Conservation (phyloP, 179 eudicot species). For the Amaranthus tricolor region DNA sequence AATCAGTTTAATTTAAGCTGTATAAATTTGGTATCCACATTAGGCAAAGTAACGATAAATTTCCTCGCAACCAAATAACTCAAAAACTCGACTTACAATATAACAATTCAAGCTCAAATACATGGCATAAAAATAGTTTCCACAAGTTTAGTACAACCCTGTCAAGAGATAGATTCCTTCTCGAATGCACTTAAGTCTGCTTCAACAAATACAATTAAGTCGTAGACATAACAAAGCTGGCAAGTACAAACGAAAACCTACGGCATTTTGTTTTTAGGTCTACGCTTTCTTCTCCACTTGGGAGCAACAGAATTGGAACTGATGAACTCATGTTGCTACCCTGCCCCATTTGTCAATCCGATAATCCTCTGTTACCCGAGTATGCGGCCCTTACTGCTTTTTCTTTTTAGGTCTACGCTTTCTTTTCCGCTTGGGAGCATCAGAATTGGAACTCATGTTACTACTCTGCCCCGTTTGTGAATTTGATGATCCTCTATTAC, state of each 20-base stretch:
- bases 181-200: not conserved
- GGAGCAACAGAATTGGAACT: conserved; percentile 81
- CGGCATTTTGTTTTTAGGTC: conserved; percentile 85
- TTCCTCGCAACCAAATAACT: no score
- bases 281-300: conserved; percentile 79
- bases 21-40: no score
- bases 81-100: no score
- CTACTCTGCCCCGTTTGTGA: conserved; percentile 68
- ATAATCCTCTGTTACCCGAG: conserved; percentile 43
- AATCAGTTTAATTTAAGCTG: no score
- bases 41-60: no score
- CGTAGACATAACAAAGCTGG: not conserved
- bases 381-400: conserved; percentile 39
- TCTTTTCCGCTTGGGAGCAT: conserved; percentile 73
- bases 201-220: not conserved
- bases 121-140: no score
- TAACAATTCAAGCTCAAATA: no score
- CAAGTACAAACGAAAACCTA: conserved; percentile 15
- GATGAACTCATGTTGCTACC: conserved; percentile 61
- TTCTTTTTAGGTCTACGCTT: conserved; percentile 97
- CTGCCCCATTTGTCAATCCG: conserved; percentile 57
- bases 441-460: conserved; percentile 88
- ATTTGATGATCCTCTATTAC: conserved; percentile 44
- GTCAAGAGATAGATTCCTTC: no score
- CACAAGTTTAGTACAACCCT: no score